These are phyloP conservation scores for Penicillium arizonense DNA, from an alignment of 495 filamentous ascomycete species.

Conservation along the genomic window DNA sequence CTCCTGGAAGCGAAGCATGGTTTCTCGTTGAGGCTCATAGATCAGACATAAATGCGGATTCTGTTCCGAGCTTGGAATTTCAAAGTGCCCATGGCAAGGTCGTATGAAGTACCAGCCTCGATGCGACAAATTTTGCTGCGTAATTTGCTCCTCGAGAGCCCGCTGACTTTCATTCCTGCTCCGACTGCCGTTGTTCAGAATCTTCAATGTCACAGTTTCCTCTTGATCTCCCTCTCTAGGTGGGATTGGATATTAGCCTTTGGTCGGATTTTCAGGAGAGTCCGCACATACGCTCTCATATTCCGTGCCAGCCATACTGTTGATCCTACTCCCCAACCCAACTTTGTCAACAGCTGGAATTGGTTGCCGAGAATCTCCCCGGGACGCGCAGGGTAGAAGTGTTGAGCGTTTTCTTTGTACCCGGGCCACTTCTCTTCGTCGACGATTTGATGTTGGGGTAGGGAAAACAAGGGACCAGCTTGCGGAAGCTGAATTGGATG, in stretches of 20 bases:
- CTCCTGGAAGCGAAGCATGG: slow-evolving; percentile 27
- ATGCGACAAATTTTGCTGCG: slow-evolving; percentile 25
- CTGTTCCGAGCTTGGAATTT: too few species aligned
- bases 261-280: background rate
- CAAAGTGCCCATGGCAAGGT: slow-evolving; percentile 13
- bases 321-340: slow-evolving; percentile 34
- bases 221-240: background rate
- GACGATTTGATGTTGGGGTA: slow-evolving; percentile 13
- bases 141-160: slow-evolving; percentile 24
- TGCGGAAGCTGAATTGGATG: background rate
- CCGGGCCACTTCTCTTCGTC: slow-evolving; percentile 21
- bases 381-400: slow-evolving; percentile 34
- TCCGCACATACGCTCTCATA: slow-evolving; percentile 13
- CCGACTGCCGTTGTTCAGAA: slow-evolving; percentile 22
- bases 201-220: slow-evolving; percentile 35
- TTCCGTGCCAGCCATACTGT: slow-evolving; percentile 35
- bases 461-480: background rate
- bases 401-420: slow-evolving; percentile 18
- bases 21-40: slow-evolving; percentile 33
- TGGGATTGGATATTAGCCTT: too few species aligned
- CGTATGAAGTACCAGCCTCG: slow-evolving; percentile 20
- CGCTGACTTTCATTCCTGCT: background rate
- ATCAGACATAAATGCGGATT: background rate
- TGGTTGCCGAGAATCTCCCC: slow-evolving; percentile 30
- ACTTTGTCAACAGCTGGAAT: slow-evolving; percentile 34